Percentiles rank a stretch among this genome's conserved stretches.
These are phyloP conservation scores for Nakataea oryzae DNA, from an alignment of 2,329 filamentous ascomycete genomes.

Conservation along the genomic window DNA sequence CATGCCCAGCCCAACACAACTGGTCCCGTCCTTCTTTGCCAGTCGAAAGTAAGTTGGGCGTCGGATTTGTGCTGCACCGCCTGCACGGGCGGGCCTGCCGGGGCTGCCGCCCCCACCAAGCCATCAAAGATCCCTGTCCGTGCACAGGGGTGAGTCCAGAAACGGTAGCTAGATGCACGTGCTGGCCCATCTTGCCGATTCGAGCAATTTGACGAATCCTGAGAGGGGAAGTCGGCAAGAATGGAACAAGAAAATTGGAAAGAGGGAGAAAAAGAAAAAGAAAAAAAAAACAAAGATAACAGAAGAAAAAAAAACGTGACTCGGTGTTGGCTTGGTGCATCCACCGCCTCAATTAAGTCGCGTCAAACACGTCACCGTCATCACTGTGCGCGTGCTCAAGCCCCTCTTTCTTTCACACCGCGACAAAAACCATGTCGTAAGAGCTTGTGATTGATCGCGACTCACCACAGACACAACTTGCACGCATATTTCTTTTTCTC, in stretches of 20 bases:
- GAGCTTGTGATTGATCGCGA: not conserved
- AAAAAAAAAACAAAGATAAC: not conserved
- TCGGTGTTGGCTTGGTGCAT: conserved; percentile 1
- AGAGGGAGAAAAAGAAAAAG: not conserved
- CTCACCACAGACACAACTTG: not conserved
- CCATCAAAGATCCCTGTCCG: conserved; percentile 3
- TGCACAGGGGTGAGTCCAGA: conserved; percentile 3
- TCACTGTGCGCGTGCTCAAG: not conserved
- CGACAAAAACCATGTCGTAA: not conserved
- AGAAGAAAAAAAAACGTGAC: conserved; percentile 3
- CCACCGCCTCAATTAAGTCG: not conserved
- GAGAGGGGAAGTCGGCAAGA: conserved; percentile 1
- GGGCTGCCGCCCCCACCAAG: not conserved
- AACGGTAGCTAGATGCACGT: conserved; percentile 1
- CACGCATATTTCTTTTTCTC: not conserved
- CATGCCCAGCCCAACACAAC: not conserved
- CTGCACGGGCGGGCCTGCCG: not conserved
- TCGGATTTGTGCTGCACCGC: not conserved
- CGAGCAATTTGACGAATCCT: not conserved
- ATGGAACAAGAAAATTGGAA: too few species aligned
- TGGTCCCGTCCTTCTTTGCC: not conserved
- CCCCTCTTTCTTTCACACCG: not conserved
- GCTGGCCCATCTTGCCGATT: not conserved
- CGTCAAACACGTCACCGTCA: not conserved
- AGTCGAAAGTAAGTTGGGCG: not conserved